Base-by-base conservation (phyloP, 192 early-diverging fungal genomes). In the Chytriomyces sp. region DNA sequence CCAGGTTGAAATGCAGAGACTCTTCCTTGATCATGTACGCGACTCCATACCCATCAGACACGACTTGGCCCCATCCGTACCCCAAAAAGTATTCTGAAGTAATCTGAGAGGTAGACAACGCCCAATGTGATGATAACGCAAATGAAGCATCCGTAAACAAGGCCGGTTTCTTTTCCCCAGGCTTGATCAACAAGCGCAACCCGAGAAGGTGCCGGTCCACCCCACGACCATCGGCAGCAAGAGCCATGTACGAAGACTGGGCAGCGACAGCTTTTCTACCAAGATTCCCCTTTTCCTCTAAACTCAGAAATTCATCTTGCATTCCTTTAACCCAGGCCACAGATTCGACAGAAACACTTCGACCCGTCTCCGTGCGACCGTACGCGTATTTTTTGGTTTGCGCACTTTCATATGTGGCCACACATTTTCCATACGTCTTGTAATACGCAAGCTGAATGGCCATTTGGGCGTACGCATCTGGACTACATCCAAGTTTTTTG, bases 371-470 rank as follows among this genome's bases (percentile, higher is more conserved):
- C 20, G 97, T 99, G 78, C 97, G 91, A 20, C 97, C 97, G 64
- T 91, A 95, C 59, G 90, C 90, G 87, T 93, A 99, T 85, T 93
- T 94, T 79, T 94, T 88, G 44, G 94, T 97, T 87, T 93, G 92
- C 48, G 93, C 95, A 76, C 91, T 91, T 84, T 99, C 97, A 82
- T 99, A 99, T 8, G 96, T 98, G 8, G 96, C 89, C 35, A 86
- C 82, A 61, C 82, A 89, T 9, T 80, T 81, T 46, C 94, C 94
- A 76, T 94, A 91, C 83, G 94, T 91, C 82, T 94, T 94, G 83
- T 88, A 96, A 85, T 98, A 97, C 11, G 95, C 97, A 44, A 98
- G 87, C 86, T 99, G 97, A 73, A 98, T 96, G 47, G 93, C 91
- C 96, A 99, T 96, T 68, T 88, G 87, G 26, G 82, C 85, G 69